Conservation (phyloP, 164 flowering plant genomes). For the Liquidambar formosana region DNA sequence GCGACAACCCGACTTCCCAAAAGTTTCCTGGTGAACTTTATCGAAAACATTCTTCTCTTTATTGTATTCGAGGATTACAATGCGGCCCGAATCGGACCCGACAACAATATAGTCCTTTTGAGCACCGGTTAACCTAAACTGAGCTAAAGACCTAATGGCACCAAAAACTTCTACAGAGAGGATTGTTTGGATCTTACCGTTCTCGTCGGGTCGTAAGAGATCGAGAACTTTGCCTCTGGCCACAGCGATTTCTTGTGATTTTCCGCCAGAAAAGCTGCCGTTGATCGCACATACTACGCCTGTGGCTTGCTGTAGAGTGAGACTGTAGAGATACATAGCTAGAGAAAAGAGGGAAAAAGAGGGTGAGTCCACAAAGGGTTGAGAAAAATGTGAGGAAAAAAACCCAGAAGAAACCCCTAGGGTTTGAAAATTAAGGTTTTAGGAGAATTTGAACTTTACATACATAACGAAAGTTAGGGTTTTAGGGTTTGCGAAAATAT, state of each 20-base stretch:
- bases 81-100: constrained; percentile 95
- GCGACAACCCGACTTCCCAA: constrained; percentile 93
- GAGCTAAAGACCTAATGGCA: constrained; percentile 78
- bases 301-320: constrained; percentile 87
- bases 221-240: constrained; percentile 92
- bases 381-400: neutral
- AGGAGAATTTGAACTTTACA: no score
- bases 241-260: constrained; percentile 81
- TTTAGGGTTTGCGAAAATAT: neutral
- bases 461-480: no score
- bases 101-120: constrained; percentile 92
- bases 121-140: constrained; percentile 85
- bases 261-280: constrained; percentile 89
- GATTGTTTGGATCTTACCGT: constrained; percentile 84
- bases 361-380: neutral
- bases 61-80: constrained; percentile 85
- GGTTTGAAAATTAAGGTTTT: neutral
- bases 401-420: constrained; percentile 1
- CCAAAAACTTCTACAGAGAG: constrained; percentile 90
- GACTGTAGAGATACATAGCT: constrained; percentile 84
- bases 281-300: constrained; percentile 84
- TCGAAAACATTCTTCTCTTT: constrained; percentile 82
- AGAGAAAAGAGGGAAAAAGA: neutral
- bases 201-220: constrained; percentile 90
- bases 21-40: constrained; percentile 92